Percentiles rank a stretch among this genome's conserved stretches.
Evolutionary conservation across 1,284 basidiomycete species (phyloP).

Genomic region (Microbotryum silenes-acaulis): DNA sequence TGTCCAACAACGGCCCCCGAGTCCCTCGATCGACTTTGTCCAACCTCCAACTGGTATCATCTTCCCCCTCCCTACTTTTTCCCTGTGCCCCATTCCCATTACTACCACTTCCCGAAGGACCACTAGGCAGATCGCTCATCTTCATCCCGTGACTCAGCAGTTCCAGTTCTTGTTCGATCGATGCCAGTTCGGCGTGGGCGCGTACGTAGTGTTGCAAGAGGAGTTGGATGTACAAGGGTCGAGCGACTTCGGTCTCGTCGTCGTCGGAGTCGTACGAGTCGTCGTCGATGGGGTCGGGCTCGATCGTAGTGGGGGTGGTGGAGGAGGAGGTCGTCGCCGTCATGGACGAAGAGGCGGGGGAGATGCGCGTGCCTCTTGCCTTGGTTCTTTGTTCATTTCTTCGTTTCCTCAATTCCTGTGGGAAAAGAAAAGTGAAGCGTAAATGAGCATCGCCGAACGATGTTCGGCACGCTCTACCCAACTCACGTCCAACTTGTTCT

Average conservation of each 20-base stretch:
- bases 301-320: not conserved
- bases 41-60: conserved; percentile 64
- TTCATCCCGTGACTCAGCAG: conserved; percentile 53
- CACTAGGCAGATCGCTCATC: conserved; percentile 34
- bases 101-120: not conserved
- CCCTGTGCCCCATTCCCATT: conserved; percentile 34
- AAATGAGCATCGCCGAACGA: not conserved
- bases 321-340: conserved; percentile 14
- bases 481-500: conserved; percentile 58
- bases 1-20: conserved; percentile 62
- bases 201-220: conserved; percentile 66
- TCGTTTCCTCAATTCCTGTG: conserved; percentile 27
- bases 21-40: conserved; percentile 46
- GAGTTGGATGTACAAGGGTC: conserved; percentile 60
- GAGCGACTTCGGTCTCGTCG: conserved; percentile 52
- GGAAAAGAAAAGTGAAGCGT: conserved; percentile 27
- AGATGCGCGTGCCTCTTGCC: conserved; percentile 50
- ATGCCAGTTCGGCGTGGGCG: conserved; percentile 59
- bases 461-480: no score
- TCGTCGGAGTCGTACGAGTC: conserved; percentile 43
- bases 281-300: conserved; percentile 6
- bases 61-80: conserved; percentile 35
- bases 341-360: conserved; percentile 32
- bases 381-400: conserved; percentile 41
- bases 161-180: conserved; percentile 64